Percentiles rank a stretch among this genome's conserved stretches.
Evolutionary conservation across 192 early-diverging fungal species (phyloP).

Genomic region (Backusella mclennaniae): DNA sequence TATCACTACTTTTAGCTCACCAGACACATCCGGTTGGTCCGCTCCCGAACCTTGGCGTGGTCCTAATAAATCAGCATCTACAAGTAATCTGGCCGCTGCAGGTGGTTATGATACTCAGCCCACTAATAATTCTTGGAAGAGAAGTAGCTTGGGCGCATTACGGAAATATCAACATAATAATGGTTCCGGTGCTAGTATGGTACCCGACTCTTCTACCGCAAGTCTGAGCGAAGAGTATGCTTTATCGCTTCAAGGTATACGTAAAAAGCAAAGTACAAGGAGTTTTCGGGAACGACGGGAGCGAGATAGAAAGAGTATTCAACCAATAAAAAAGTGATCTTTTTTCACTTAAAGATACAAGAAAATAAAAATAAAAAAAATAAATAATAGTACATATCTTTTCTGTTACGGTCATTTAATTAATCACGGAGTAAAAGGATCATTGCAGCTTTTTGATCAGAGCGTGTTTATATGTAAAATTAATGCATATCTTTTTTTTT

Average conservation of each 20-base stretch:
- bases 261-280: constrained; percentile 37
- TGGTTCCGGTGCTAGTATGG: neutral
- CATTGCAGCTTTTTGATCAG: no score
- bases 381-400: neutral
- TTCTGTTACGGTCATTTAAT: no score
- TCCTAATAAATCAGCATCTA: constrained; percentile 18
- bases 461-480: no score
- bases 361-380: neutral
- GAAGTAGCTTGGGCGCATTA: constrained; percentile 20
- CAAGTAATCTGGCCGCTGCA: neutral
- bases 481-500: no score
- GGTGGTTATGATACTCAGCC: neutral
- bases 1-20: constrained; percentile 11
- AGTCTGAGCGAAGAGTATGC: constrained; percentile 33
- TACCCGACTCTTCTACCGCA: neutral
- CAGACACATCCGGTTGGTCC: neutral
- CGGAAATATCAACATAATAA: constrained; percentile 8
- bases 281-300: constrained; percentile 38
- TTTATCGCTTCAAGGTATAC: constrained; percentile 25
- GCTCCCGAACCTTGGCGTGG: constrained; percentile 13
- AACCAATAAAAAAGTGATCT: constrained; percentile 1
- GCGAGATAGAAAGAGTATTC: constrained; percentile 32
- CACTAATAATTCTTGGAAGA: neutral
- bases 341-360: neutral
- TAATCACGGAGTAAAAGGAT: no score